These are phyloP conservation scores for Ceratorhiza oryzae-sativae DNA, from an alignment of 1,284 basidiomycete genomes.

Conservation along the genomic window DNA sequence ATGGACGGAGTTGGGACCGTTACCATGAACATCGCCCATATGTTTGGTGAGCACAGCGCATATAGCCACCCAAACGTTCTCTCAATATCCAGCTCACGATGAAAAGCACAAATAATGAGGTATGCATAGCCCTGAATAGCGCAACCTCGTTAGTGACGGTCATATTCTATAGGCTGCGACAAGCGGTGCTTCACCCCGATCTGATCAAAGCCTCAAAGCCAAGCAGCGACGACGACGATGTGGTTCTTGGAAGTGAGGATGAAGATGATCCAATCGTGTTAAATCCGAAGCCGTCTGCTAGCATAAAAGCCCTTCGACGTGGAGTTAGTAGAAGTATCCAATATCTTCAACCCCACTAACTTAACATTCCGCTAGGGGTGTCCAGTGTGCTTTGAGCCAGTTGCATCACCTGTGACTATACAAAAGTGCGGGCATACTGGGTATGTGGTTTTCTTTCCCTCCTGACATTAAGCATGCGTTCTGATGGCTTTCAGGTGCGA, in stretches of 20 bases:
- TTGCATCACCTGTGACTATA: slow-evolving; percentile 72
- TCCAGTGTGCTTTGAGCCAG: slow-evolving; percentile 79
- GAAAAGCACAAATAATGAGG: slow-evolving; percentile 83
- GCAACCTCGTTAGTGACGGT: neutral
- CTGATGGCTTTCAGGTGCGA: slow-evolving; percentile 66
- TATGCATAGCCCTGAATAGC: too few relatives aligned
- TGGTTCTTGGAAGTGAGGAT: slow-evolving; percentile 53
- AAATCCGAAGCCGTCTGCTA: neutral
- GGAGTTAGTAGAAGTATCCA: slow-evolving; percentile 47
- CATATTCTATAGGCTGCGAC: slow-evolving; percentile 65
- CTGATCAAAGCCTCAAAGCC: slow-evolving; percentile 61
- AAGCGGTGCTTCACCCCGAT: slow-evolving; percentile 84
- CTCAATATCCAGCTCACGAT: neutral
- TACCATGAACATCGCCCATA: slow-evolving; percentile 87
- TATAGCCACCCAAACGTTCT: neutral
- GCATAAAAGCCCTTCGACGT: neutral
- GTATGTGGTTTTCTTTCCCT: slow-evolving; percentile 64
- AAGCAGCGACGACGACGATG: slow-evolving; percentile 45
- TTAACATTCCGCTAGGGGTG: slow-evolving; percentile 64
- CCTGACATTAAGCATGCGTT: neutral
- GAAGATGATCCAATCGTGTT: slow-evolving; percentile 44
- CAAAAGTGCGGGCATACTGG: slow-evolving; percentile 80
- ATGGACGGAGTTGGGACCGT: slow-evolving; percentile 78
- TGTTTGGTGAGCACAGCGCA: slow-evolving; percentile 55
- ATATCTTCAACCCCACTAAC: slow-evolving; percentile 12